These are phyloP conservation scores for Syzygium syzygioides DNA, from an alignment of 441 rosid species.

Conservation along the genomic window DNA sequence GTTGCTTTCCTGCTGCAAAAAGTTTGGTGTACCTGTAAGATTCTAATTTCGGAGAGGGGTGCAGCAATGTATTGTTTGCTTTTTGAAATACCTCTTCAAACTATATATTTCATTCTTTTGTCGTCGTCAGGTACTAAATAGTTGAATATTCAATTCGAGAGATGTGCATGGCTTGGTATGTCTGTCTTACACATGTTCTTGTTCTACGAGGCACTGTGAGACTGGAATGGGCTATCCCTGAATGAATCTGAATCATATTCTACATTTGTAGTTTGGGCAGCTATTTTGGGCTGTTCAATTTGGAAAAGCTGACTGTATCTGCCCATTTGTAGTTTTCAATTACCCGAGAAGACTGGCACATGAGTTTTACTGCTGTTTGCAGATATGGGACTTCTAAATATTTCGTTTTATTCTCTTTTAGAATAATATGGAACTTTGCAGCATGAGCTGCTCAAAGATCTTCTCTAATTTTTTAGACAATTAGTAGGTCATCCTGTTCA, in stretches of 20 bases:
- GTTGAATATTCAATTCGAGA: neutral
- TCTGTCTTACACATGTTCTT: neutral
- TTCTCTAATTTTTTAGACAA: neutral
- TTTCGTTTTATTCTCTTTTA: neutral
- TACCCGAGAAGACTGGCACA: neutral
- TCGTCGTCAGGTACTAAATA: neutral
- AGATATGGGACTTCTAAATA: neutral
- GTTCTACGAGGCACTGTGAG: neutral
- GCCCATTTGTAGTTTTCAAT: neutral
- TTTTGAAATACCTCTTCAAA: neutral
- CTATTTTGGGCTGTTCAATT: neutral
- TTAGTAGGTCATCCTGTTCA: neutral
- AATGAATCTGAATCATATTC: neutral
- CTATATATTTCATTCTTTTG: neutral
- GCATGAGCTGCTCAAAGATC: neutral
- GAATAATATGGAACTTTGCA: neutral
- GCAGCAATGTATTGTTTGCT: neutral
- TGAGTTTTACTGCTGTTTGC: neutral
- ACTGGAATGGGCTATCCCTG: neutral
- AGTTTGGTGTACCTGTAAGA: neutral
- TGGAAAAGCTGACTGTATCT: neutral
- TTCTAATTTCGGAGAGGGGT: neutral
- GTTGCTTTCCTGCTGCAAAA: neutral
- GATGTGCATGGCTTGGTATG: neutral
- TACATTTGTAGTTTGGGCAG: neutral